A percentile compares a stretch with the other conserved stretches of the same genome.
Conservation (phyloP, 2,329 filamentous ascomycete species). For the Colletotrichum shisoi region DNA sequence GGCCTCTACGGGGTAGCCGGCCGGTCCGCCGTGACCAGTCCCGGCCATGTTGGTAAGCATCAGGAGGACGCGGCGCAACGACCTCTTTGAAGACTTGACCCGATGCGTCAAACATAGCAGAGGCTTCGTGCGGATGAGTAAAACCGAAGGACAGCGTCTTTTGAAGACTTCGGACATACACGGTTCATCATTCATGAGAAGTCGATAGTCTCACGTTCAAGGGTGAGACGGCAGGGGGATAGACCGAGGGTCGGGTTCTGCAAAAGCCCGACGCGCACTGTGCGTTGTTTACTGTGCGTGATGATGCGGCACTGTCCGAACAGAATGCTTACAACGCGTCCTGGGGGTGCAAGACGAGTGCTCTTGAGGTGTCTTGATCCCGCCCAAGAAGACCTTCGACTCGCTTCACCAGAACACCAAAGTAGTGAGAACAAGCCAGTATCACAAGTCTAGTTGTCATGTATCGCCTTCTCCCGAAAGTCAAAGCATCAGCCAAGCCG, state of each 20-base stretch:
- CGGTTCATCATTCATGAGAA: background rate
- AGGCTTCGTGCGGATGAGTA: background rate
- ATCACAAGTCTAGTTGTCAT: background rate
- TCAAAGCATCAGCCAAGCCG: background rate
- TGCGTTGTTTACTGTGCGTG: background rate
- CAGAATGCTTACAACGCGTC: background rate
- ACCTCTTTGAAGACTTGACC: conserved; percentile 53
- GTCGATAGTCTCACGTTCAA: background rate
- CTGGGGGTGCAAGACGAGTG: background rate
- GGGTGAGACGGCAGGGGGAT: conserved; percentile 3
- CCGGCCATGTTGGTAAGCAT: conserved; percentile 40
- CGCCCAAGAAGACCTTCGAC: background rate
- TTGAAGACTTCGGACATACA: no score
- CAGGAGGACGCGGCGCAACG: conserved; percentile 45
- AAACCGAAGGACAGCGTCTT: background rate
- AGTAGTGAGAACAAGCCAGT: background rate
- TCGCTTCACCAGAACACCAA: no score
- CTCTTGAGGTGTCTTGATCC: no score
- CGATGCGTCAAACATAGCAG: conserved; percentile 47
- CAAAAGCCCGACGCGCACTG: background rate
- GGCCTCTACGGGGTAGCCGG: conserved; percentile 42
- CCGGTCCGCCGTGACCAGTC: conserved; percentile 51
- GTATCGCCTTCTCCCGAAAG: background rate
- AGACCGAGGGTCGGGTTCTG: background rate
- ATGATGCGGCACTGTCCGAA: background rate